A percentile compares a stretch with the other conserved stretches of the same genome.
Evolutionary conservation across 192 early-diverging fungal genomes (phyloP).

Genomic region (Backusella circina): DNA sequence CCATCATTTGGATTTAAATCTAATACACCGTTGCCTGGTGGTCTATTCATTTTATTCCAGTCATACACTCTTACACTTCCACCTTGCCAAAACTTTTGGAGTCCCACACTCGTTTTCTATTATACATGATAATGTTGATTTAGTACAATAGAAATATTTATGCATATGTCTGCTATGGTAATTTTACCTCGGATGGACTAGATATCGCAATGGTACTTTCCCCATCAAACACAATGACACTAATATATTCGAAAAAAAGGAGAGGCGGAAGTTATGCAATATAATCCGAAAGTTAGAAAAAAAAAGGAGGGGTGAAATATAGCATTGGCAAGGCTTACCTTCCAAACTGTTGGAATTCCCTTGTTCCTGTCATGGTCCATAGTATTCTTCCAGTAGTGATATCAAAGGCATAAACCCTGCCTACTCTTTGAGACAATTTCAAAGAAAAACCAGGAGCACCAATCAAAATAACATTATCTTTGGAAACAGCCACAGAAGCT

Average conservation of each 20-base stretch:
- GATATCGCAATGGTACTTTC: constrained; percentile 11
- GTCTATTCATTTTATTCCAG: background rate
- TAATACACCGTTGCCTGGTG: background rate
- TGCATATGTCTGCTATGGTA: background rate
- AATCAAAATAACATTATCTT: constrained; percentile 13
- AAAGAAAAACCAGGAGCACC: constrained; percentile 31
- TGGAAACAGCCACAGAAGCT: background rate
- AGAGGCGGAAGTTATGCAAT: background rate
- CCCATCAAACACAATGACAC: background rate
- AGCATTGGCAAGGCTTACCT: constrained; percentile 21
- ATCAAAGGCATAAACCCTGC: constrained; percentile 34
- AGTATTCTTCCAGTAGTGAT: background rate
- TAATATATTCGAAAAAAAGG: constrained; percentile 2
- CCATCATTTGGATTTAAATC: constrained; percentile 9
- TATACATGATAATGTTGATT: background rate
- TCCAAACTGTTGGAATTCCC: constrained; percentile 35
- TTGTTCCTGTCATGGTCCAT: constrained; percentile 30
- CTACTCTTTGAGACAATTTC: constrained; percentile 8
- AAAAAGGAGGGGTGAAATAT: background rate
- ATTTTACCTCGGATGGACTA: constrained; percentile 19
- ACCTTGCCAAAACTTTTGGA: constrained; percentile 33
- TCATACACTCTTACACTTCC: constrained; percentile 34
- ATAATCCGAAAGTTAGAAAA: background rate
- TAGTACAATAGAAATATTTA: background rate
- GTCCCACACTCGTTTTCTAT: background rate